Base-by-base conservation (phyloP, 2,329 filamentous ascomycete species). In the Mycogone perniciosa region DNA sequence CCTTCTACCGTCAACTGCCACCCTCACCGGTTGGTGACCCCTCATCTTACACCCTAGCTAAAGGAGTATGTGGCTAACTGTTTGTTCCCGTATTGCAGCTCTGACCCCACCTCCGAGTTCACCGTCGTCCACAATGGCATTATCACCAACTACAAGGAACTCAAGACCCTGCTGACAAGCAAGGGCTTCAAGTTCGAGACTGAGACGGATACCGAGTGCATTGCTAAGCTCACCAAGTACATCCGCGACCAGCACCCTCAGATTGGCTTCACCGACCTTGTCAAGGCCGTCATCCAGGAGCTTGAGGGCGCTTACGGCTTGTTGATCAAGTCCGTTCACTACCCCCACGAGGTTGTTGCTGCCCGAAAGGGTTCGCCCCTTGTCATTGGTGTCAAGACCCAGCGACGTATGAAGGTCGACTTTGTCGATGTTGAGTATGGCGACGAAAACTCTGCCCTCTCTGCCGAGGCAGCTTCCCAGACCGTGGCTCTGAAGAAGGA, bases 81-180 rank as follows among this genome's bases (percentile, higher is more conserved):
- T 51, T 43, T 8, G 43, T 46, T 47, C 33, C 40, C 60, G n/a
- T 29, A 13, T 48, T 54, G 13, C 59, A 95, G 91, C 73, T 97
- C 92, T 59, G 93, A 99, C 71, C 83, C 86, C 63, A 88, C 76
- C 65, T 99, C 92, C 90, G 88, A 99, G 75, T 99, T 99, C 72
- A 81, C 89, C 59, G 85, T 99, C 63, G 93, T 97, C 55, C 93
- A 99, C 86, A 99, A 99, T 75, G 93, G 93, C 68, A 99, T 99
- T 80, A 99, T 99, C 75, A 99, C 93, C 77, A 99, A 99, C 82
- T 99, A 99, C 84, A 99, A 99, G 81, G 93, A 99, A 76, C 78
- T 99, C 64, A 96, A 92, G 84, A 89, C 87, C 56, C 84, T 99
- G 57, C 81, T 99, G 61, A 82, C 86, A 75, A 81, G 80, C 79